Percentiles rank a stretch among this genome's conserved stretches.
phyloP scores from a whole-genome alignment of 495 filamentous ascomycete genomes.

The Schizothecium vesticola region DNA sequence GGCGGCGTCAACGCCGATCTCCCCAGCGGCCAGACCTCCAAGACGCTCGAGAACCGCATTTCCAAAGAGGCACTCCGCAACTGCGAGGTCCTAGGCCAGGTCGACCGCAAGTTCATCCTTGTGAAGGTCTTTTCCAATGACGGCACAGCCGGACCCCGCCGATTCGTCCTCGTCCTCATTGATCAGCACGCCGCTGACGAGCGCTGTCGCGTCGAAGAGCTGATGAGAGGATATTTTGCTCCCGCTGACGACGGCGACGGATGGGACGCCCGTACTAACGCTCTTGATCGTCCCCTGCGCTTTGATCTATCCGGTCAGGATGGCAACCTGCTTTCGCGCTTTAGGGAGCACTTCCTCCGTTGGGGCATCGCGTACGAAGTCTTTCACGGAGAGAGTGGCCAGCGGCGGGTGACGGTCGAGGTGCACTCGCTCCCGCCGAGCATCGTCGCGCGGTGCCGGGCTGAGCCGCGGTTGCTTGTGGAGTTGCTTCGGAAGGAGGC shows the following conservation, averaged over 20 bases:
- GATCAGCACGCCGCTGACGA: conserved; percentile 97
- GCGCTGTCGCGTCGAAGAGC: conserved; percentile 68
- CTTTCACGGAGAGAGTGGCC: neutral
- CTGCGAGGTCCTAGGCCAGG: conserved; percentile 69
- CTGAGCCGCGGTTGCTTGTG: conserved; percentile 62
- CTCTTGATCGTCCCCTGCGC: conserved; percentile 47
- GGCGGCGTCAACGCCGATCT: conserved; percentile 9
- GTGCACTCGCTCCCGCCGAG: conserved; percentile 58
- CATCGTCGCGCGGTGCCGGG: conserved; percentile 70
- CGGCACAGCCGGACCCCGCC: neutral
- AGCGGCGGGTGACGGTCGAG: conserved; percentile 29
- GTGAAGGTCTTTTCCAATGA: conserved; percentile 43
- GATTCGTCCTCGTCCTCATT: conserved; percentile 59
- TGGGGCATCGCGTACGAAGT: conserved; percentile 70
- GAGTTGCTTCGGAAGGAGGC: conserved; percentile 70
- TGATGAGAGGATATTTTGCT: conserved; percentile 45
- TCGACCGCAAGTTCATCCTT: conserved; percentile 88
- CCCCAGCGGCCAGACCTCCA: conserved; percentile 3
- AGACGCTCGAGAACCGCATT: conserved; percentile 48
- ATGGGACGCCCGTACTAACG: conserved; percentile 19
- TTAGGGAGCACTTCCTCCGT: conserved; percentile 50
- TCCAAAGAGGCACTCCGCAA: conserved; percentile 58
- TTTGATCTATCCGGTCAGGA: conserved; percentile 62
- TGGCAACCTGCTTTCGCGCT: conserved; percentile 46
- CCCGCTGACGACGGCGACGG: neutral